phyloP scores from a whole-genome alignment of 2,329 filamentous ascomycete genomes.

The Hymenoscyphus fraxineus region DNA sequence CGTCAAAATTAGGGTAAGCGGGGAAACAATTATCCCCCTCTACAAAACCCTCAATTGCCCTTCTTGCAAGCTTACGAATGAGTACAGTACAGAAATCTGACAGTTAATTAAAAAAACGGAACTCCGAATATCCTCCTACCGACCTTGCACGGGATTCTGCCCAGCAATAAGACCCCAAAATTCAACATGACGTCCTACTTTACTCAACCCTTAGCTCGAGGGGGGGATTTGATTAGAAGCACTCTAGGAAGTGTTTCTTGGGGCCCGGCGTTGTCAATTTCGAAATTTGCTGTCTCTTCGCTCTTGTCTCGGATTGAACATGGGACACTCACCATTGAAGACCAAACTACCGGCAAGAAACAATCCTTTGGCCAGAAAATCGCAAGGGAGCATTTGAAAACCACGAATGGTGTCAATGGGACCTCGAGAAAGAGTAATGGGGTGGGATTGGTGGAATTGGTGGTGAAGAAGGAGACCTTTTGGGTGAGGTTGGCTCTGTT shows the following conservation, averaged over 20 bases:
- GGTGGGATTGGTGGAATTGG: conserved; percentile 49
- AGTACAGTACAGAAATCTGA: neutral
- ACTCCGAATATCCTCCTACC: neutral
- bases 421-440: conserved; percentile 37
- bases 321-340: conserved; percentile 47
- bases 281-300: conserved; percentile 44
- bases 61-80: neutral
- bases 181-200: conserved; percentile 37
- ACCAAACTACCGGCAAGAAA: conserved; percentile 43
- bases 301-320: conserved; percentile 45
- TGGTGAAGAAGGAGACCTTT: conserved; percentile 62
- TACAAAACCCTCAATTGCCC: neutral
- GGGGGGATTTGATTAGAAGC: conserved; percentile 41
- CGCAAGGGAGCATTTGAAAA: conserved; percentile 37
- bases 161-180: neutral
- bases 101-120: neutral
- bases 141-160: neutral
- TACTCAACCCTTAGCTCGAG: conserved; percentile 39
- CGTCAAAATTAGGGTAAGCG: neutral
- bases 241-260: conserved; percentile 45
- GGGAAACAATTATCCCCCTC: neutral
- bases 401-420: conserved; percentile 33
- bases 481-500: conserved; percentile 68
- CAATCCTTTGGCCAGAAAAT: conserved; percentile 46
- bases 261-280: conserved; percentile 45